Conservation (phyloP, 2,329 filamentous ascomycete species). For the Xylaria sp. region DNA sequence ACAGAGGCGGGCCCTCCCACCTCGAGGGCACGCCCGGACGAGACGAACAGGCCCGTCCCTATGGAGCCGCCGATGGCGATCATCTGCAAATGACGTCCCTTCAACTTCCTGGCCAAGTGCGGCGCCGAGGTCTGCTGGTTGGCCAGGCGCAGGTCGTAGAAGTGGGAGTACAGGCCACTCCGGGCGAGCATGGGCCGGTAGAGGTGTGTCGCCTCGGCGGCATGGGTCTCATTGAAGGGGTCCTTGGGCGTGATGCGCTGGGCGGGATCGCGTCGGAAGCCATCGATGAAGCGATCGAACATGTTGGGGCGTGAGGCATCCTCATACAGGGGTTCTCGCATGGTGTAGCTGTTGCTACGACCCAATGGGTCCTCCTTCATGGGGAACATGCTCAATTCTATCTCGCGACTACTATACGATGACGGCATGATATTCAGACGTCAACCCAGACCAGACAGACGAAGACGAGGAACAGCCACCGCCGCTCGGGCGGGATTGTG, state of each 20-base stretch:
- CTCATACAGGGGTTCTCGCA: conserved; percentile 46
- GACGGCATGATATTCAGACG: conserved; percentile 34
- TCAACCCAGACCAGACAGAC: not conserved
- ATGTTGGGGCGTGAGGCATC: conserved; percentile 32
- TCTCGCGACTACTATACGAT: conserved; percentile 29
- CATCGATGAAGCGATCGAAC: conserved; percentile 48
- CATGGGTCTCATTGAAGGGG: conserved; percentile 33
- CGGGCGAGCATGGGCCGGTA: conserved; percentile 26
- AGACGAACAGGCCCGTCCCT: conserved; percentile 81
- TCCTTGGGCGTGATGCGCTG: conserved; percentile 44
- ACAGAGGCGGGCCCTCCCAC: conserved; percentile 73
- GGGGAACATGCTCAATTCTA: conserved; percentile 55
- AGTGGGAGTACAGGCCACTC: conserved; percentile 36
- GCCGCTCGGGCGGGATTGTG: conserved; percentile 21
- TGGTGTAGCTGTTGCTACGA: conserved; percentile 46
- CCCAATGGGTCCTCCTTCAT: conserved; percentile 53
- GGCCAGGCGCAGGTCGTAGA: conserved; percentile 52
- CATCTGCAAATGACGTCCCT: conserved; percentile 89
- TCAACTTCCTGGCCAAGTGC: conserved; percentile 69
- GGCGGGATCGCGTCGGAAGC: conserved; percentile 58
- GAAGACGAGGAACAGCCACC: conserved; percentile 8
- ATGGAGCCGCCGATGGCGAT: conserved; percentile 94
- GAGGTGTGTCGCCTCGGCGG: conserved; percentile 28
- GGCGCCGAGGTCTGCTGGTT: conserved; percentile 71
- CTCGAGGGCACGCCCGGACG: conserved; percentile 66